phyloP scores from a whole-genome alignment of 2,329 filamentous ascomycete genomes.

The Calcarisporium arbuscula region DNA sequence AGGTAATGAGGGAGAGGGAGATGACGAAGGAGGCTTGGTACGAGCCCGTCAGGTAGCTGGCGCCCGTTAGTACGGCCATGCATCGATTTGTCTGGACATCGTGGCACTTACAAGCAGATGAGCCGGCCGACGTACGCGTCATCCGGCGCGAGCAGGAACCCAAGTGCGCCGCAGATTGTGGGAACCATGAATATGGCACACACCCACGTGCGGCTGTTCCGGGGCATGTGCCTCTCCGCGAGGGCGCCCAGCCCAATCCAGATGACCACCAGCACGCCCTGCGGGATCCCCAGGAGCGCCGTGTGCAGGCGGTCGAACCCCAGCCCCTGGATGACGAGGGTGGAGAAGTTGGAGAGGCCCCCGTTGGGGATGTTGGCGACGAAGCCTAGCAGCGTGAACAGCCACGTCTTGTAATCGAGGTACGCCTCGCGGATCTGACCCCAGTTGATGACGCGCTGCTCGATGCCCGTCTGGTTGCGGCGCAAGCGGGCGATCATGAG shows the following conservation, averaged over 20 bases:
- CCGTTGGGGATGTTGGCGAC: slow-evolving; percentile 51
- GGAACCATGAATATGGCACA: slow-evolving; percentile 51
- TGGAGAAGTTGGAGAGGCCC: slow-evolving; percentile 53
- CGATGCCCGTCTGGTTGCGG: slow-evolving; percentile 52
- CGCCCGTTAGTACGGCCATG: too few relatives aligned
- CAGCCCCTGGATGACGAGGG: slow-evolving; percentile 54
- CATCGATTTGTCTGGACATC: neutral
- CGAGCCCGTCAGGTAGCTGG: slow-evolving; percentile 28
- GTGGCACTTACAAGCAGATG: slow-evolving; percentile 41
- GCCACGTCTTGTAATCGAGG: slow-evolving; percentile 51
- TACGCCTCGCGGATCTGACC: slow-evolving; percentile 51
- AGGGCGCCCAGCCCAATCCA: slow-evolving; percentile 35
- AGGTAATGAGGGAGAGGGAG: slow-evolving; percentile 38
- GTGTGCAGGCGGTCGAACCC: slow-evolving; percentile 39
- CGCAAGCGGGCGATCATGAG: slow-evolving; percentile 49
- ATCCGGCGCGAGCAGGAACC: slow-evolving; percentile 45
- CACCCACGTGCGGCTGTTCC: slow-evolving; percentile 46
- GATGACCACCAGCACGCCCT: slow-evolving; percentile 28
- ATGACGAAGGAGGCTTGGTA: slow-evolving; percentile 35
- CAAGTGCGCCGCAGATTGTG: slow-evolving; percentile 52
- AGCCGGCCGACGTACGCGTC: slow-evolving; percentile 46
- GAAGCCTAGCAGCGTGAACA: slow-evolving; percentile 48
- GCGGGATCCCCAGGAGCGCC: slow-evolving; percentile 31
- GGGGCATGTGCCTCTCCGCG: slow-evolving; percentile 30
- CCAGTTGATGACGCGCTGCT: slow-evolving; percentile 49